A percentile compares a stretch with the other conserved stretches of the same genome.
These are phyloP conservation scores for Pyrenochaeta sp. DNA, from an alignment of 2,329 filamentous ascomycete genomes.

Conservation along the genomic window DNA sequence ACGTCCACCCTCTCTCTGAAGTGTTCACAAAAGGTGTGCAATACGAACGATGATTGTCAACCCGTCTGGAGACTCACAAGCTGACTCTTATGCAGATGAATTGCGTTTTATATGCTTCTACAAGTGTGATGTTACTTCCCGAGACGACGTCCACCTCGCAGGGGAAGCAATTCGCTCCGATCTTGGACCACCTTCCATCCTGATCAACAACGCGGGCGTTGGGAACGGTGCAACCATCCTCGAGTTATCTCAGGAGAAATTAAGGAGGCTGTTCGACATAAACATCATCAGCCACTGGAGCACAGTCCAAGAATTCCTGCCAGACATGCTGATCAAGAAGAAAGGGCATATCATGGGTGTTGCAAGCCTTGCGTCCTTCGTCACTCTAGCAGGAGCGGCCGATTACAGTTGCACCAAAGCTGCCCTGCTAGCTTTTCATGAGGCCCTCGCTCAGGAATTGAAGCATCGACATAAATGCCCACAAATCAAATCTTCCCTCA, in stretches of 20 bases:
- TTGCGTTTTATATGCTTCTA: slow-evolving; percentile 32
- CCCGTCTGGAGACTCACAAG: not conserved
- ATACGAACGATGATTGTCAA: not conserved
- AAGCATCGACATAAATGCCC: slow-evolving; percentile 53
- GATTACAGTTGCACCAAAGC: slow-evolving; percentile 48
- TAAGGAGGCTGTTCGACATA: slow-evolving; percentile 41
- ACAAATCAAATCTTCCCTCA: slow-evolving; percentile 52
- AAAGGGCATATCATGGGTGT: slow-evolving; percentile 48
- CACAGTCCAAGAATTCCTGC: slow-evolving; percentile 47
- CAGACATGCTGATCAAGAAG: slow-evolving; percentile 46
- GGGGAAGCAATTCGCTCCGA: slow-evolving; percentile 44
- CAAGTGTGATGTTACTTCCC: slow-evolving; percentile 44
- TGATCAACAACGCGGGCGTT: slow-evolving; percentile 50
- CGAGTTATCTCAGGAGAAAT: slow-evolving; percentile 32
- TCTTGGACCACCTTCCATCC: slow-evolving; percentile 40
- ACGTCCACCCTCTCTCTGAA: slow-evolving; percentile 40
- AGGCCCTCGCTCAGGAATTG: slow-evolving; percentile 49
- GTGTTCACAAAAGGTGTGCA: slow-evolving; percentile 35
- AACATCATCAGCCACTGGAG: slow-evolving; percentile 48
- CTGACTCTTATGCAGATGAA: slow-evolving; percentile 32
- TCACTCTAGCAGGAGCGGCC: slow-evolving; percentile 39
- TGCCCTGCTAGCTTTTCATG: slow-evolving; percentile 42
- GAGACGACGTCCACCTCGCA: slow-evolving; percentile 32
- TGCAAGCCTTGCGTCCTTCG: slow-evolving; percentile 45
- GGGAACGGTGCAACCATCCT: slow-evolving; percentile 44